Evolutionary conservation across 306 rosid genomes (phyloP).

Genomic region (Prunus kanzakura): DNA sequence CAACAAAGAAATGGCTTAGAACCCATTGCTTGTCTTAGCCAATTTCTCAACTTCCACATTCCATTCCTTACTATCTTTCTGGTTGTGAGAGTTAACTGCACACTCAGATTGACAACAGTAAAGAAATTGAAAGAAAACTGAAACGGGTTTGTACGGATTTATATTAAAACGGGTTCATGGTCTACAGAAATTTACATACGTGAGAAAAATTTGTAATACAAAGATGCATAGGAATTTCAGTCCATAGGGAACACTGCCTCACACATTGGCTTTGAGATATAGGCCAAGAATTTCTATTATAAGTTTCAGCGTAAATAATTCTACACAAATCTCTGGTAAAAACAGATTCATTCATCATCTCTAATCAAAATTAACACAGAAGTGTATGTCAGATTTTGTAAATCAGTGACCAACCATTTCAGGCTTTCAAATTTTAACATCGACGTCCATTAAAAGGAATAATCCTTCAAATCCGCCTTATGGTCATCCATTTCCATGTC

Average conservation of each 20-base stretch:
- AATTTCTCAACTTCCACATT: no score
- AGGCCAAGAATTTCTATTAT: no score
- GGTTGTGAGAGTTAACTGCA: no score
- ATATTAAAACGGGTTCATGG: no score
- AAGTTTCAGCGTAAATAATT: neutral
- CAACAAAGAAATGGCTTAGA: no score
- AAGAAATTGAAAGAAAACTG: no score
- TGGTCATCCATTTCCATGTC: conserved; percentile 61
- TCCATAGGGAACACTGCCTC: neutral
- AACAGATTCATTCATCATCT: neutral
- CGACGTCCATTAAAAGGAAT: conserved; percentile 50
- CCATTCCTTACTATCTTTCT: no score
- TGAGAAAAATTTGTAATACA: no score
- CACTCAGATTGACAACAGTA: no score
- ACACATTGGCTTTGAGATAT: neutral
- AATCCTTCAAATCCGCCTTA: conserved; percentile 76
- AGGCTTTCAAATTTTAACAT: neutral
- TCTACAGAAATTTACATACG: no score
- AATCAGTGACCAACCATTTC: neutral
- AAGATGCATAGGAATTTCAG: neutral
- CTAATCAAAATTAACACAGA: neutral
- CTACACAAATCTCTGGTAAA: neutral
- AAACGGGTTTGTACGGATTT: no score
- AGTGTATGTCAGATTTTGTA: neutral
- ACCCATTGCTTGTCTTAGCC: no score